These are phyloP conservation scores for Dioscorea cayenensis DNA, from an alignment of 116 monocot genomes.

Conservation along the genomic window DNA sequence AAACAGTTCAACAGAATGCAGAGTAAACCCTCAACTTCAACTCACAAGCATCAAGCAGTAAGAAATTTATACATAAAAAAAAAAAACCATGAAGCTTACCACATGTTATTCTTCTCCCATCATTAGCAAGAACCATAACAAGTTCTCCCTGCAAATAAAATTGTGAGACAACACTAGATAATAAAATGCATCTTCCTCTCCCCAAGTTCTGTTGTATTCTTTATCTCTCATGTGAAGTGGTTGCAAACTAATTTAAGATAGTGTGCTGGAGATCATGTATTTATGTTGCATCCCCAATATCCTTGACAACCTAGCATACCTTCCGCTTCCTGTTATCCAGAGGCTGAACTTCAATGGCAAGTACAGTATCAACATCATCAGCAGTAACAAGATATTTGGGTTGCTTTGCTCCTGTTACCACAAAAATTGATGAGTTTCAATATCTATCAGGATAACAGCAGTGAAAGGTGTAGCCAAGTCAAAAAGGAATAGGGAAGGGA, in stretches of 20 bases:
- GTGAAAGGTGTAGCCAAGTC: background rate
- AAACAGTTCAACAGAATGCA: too few relatives aligned
- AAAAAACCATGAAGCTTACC: slow-evolving; percentile 48
- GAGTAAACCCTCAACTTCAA: background rate
- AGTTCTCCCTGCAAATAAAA: slow-evolving; percentile 71
- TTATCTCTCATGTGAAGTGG: too few relatives aligned
- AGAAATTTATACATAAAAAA: background rate
- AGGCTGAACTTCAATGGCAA: slow-evolving; percentile 97
- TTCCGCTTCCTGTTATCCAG: slow-evolving; percentile 86
- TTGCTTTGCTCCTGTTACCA: slow-evolving; percentile 65
- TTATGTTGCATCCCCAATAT: background rate
- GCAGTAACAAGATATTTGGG: slow-evolving; percentile 93
- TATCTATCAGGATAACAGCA: slow-evolving; percentile 1
- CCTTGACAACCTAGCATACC: slow-evolving; percentile 35
- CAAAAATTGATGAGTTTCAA: slow-evolving; percentile 13
- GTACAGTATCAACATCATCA: slow-evolving; percentile 92
- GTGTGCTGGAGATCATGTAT: too few relatives aligned
- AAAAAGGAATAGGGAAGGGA: background rate
- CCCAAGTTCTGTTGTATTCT: too few relatives aligned
- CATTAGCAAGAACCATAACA: slow-evolving; percentile 84
- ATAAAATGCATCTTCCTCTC: background rate
- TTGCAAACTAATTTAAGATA: too few relatives aligned
- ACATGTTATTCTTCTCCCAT: slow-evolving; percentile 87
- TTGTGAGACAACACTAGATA: background rate
- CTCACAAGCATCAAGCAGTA: slow-evolving; percentile 1